Evolutionary conservation across 2,329 filamentous ascomycete genomes (phyloP), one percentile per base, ranked within the genome.

Genomic region (Fusarium sp.): DNA sequence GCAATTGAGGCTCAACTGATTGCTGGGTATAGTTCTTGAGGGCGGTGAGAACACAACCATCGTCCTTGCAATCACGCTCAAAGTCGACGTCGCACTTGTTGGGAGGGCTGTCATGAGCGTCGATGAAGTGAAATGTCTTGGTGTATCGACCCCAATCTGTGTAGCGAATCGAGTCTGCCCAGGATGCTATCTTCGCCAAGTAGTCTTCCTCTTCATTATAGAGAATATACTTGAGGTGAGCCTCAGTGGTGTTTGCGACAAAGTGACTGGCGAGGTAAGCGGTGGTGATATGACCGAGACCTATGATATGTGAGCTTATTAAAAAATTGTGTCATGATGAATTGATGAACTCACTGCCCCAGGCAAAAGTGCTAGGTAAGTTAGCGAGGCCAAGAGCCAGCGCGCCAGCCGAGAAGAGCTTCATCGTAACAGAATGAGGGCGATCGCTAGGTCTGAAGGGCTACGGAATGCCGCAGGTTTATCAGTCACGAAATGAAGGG

Each of bases 111-210:
- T 92, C 90, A 75, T 91, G 86, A 66, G 90, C 90, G 78, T 92
- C 90, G 80, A 92, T 92, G 82, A 89, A 92, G 84, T 92, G 90
- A 79, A 91, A 91, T 38, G 86, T 86, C 71, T 85, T 87, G 14
- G 87, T 89, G 80, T 89, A 92, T 41, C 84, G 84, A 19, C 89
- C 90, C 83, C 88, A 90, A 79, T 86, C 85, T 12, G 88, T 91
- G 81, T 92, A 92, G 29, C 90, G 86, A 79, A 90, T 85, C 42
- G 85, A 89, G 81, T 92, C 90, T 35, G 90, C 90, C 91, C 91
- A 92, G 15, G 89, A 89, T 7, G 91, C 90, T 7, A 92, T 86
- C 63, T 85, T 85, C 52, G 90, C 89, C 31, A 92, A 84, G 76
- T 91, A 91, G 74, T 89, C 85, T 61, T 82, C 80, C 4, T 86